These are phyloP conservation scores for Globisporangium orthogonon DNA, from an alignment of 352 stramenopile genomes.

Conservation along the genomic window DNA sequence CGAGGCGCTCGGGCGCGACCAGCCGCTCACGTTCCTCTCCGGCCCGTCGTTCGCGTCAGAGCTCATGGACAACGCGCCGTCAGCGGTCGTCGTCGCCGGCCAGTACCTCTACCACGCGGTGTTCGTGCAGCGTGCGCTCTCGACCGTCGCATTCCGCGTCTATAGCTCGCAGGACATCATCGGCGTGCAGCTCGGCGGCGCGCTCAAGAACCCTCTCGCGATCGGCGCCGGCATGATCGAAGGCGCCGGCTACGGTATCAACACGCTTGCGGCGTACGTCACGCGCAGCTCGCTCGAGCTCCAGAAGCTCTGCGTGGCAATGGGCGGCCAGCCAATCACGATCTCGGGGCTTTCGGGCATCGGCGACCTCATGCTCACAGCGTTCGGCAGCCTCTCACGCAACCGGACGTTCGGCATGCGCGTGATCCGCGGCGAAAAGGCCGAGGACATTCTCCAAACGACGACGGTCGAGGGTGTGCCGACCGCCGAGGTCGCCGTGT, in stretches of 20 bases:
- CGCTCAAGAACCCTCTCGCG: constrained; percentile 97
- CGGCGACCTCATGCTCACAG: constrained; percentile 95
- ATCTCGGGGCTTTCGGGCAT: constrained; percentile 92
- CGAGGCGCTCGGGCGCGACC: constrained; percentile 85
- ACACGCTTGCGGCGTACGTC: constrained; percentile 93
- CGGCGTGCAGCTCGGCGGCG: constrained; percentile 94
- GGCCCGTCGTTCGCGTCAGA: constrained; percentile 95
- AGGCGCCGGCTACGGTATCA: constrained; percentile 94
- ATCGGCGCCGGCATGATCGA: constrained; percentile 97
- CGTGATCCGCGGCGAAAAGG: constrained; percentile 88
- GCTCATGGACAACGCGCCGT: constrained; percentile 93
- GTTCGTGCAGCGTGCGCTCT: constrained; percentile 78
- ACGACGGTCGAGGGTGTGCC: constrained; percentile 93
- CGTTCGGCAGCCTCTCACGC: constrained; percentile 92
- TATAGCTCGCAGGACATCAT: constrained; percentile 93
- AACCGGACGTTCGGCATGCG: constrained; percentile 94
- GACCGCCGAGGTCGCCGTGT: constrained; percentile 91
- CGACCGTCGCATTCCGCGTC: constrained; percentile 90
- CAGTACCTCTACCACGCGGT: constrained; percentile 90
- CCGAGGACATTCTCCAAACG: constrained; percentile 91
- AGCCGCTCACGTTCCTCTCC: constrained; percentile 94
- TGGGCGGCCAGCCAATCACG: constrained; percentile 92
- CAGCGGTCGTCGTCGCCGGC: constrained; percentile 93
- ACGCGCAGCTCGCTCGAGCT: constrained; percentile 96
- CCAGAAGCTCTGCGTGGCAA: constrained; percentile 91